phyloP scores from a whole-genome alignment of 2,329 filamentous ascomycete species.

The Lasiodiplodia hormozganensis region DNA sequence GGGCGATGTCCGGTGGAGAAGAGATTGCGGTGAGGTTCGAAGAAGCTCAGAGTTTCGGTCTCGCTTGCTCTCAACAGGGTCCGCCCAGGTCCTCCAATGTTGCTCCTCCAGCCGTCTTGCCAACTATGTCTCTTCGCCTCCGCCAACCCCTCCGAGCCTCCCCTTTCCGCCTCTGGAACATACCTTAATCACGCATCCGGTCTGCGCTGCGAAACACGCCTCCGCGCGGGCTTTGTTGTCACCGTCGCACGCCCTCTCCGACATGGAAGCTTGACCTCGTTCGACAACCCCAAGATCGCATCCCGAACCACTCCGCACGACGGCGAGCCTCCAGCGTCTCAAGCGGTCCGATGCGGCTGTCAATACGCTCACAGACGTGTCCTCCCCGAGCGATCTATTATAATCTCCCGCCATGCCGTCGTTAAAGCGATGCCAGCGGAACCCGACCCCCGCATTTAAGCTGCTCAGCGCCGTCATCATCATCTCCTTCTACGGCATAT shows the following conservation, averaged over 20 bases:
- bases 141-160: constrained; percentile 11
- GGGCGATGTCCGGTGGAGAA: neutral
- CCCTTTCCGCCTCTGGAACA: constrained; percentile 18
- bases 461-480: constrained; percentile 48
- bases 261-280: constrained; percentile 25
- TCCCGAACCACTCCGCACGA: neutral
- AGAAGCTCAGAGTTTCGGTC: constrained; percentile 21
- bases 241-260: neutral
- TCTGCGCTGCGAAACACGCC: neutral
- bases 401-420: constrained; percentile 25
- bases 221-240: neutral
- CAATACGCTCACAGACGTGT: neutral
- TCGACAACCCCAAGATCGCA: neutral
- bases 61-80: constrained; percentile 24
- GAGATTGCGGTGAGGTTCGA: constrained; percentile 22
- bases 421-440: constrained; percentile 40
- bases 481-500: constrained; percentile 49
- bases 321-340: neutral
- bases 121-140: constrained; percentile 25
- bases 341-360: constrained; percentile 24
- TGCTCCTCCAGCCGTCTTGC: constrained; percentile 16
- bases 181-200: neutral
- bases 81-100: constrained; percentile 22
- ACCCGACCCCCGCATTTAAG: constrained; percentile 51
- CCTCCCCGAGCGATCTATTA: constrained; percentile 3